phyloP scores from a whole-genome alignment of 2,329 filamentous ascomycete genomes.

The Calycina herbarum region DNA sequence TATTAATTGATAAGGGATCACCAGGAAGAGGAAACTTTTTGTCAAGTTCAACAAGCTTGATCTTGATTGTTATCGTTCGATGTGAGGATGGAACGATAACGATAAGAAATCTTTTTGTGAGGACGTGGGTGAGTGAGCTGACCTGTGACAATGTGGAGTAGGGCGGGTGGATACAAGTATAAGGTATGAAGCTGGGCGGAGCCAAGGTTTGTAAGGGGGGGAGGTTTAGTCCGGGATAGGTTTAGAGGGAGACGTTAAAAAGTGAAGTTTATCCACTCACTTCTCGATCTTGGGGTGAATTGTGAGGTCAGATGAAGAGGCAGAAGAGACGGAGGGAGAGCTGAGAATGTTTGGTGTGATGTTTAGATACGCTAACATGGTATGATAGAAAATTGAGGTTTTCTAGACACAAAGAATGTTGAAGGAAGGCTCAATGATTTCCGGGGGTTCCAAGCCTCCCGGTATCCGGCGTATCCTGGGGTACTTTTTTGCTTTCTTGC shows the following conservation, averaged over 20 bases:
- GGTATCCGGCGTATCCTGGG: background rate
- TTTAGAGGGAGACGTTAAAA: background rate
- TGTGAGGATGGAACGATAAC: conserved; percentile 13
- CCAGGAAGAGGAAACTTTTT: background rate
- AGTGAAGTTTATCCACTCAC: background rate
- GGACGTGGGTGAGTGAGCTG: conserved; percentile 1
- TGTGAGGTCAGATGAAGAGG: background rate
- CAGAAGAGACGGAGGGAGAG: background rate
- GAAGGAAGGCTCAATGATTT: background rate
- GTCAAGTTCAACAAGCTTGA: background rate
- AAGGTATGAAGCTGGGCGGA: background rate
- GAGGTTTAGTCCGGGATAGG: background rate
- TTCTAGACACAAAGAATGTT: background rate
- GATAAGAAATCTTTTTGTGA: conserved; percentile 17
- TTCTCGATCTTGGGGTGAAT: too few species aligned
- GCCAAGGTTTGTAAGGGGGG: background rate
- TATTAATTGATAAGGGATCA: background rate
- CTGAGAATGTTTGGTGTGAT: background rate
- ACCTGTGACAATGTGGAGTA: background rate
- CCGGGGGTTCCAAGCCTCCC: background rate
- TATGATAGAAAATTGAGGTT: background rate
- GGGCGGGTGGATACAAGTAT: background rate
- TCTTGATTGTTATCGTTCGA: background rate
- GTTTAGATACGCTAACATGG: background rate
- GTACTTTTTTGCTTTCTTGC: background rate